These are phyloP conservation scores for Colletotrichum cuscutae DNA, from an alignment of 2,329 filamentous ascomycete genomes.

Conservation along the genomic window DNA sequence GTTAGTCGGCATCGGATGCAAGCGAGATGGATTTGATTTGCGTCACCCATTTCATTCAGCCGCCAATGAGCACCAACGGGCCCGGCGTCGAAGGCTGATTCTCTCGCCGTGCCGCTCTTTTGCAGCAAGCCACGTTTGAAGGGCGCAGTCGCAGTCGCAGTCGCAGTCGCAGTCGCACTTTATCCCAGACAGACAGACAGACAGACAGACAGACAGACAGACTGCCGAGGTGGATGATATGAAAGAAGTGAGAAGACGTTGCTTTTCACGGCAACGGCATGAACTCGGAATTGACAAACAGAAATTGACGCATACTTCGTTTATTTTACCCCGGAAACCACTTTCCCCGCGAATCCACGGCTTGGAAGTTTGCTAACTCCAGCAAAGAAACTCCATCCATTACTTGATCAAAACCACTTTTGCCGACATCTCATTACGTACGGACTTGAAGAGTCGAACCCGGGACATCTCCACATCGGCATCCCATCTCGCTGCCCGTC, in stretches of 20 bases:
- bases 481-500: neutral
- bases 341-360: slow-evolving; percentile 34
- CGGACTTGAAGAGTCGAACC: neutral
- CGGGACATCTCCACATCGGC: neutral
- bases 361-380: neutral
- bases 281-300: neutral
- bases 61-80: slow-evolving; percentile 7
- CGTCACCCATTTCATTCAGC: neutral
- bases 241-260: neutral
- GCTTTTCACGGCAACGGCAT: neutral
- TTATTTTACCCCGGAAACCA: slow-evolving; percentile 1
- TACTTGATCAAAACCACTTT: slow-evolving; percentile 30
- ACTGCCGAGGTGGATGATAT: neutral
- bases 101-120: neutral
- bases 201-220: no score
- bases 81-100: neutral
- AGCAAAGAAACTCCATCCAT: slow-evolving; percentile 20
- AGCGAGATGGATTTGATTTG: neutral
- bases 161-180: neutral
- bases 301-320: neutral
- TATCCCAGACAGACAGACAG: no score
- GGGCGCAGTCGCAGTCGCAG: neutral
- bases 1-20: no score
- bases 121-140: neutral
- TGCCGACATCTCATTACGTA: slow-evolving; percentile 25